Base-by-base conservation (phyloP, 345 rosid species). In the Psidium guajava region DNA sequence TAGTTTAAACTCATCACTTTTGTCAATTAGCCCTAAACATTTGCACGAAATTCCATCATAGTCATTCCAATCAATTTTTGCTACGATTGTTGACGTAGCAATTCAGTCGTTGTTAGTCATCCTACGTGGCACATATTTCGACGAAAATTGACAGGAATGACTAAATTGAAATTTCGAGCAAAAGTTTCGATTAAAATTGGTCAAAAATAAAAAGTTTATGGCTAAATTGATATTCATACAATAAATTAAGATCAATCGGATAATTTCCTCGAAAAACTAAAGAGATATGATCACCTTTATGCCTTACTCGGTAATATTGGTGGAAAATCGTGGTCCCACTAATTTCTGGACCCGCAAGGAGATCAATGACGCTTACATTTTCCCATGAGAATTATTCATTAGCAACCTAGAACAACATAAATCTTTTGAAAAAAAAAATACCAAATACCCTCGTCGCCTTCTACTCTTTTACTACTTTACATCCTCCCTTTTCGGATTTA, bases 91-190 rank as follows among this genome's bases (percentile, higher is more conserved):
- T 2, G 5, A 69, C 3, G 3, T 69, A 5, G 59, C n/a, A 9
- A 2, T 54, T 18, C 3, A 54, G 9, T 54, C 24, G 21, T 55
- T 0, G 2, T 18, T 11, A 5, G 2, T 22, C 4, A 55, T 22
- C 12, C 12, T 22, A 22, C 11, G 5, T 22, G 12, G 58, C n/a
- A 22, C 5, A 3, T 8, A 32, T 32, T 64, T 8, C 1, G 2
- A 0, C 1, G 0, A 69, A 69, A 69, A 36, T 18, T 36, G 12
- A 6, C 9, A 1, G 9, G 11, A 18, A 69, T 2, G 1, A 69
- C 6, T 18, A 18, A 3, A 69, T 18, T 32, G 1, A 5, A 69
- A 69, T 14, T 69, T 2, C 0, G 0, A 1, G 0, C 1, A 8
- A 69, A 16, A 11, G 2, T 69, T 69, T 36, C 0, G 24, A 69